A percentile compares a stretch with the other conserved stretches of the same genome.
Evolutionary conservation across 208 protist genomes (phyloP).

Genomic region (Trypanosoma cruzi): DNA sequence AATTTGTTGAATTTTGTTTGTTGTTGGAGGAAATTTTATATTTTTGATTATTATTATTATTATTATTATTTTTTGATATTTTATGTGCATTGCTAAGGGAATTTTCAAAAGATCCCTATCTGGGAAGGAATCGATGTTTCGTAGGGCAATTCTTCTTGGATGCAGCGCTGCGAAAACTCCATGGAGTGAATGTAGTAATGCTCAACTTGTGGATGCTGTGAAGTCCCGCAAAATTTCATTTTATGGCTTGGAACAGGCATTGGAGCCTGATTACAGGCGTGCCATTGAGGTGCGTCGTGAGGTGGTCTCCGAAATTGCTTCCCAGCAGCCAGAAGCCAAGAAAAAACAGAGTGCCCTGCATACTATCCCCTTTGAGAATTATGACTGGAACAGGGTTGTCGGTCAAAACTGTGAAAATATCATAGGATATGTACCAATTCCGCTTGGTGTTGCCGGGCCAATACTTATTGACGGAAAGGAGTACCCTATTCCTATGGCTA

Average conservation of each 20-base stretch:
- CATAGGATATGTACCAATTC: slow-evolving; percentile 96
- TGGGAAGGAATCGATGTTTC: slow-evolving; percentile 27
- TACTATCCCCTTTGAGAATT: slow-evolving; percentile 86
- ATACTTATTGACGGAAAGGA: slow-evolving; percentile 93
- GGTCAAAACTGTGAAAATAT: slow-evolving; percentile 97
- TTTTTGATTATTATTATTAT: slow-evolving; percentile 4
- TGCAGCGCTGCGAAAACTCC: slow-evolving; percentile 23
- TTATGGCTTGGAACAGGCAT: slow-evolving; percentile 83
- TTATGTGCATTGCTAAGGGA: not conserved
- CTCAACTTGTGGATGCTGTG: slow-evolving; percentile 77
- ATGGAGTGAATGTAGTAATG: slow-evolving; percentile 69
- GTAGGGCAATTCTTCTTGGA: slow-evolving; percentile 19
- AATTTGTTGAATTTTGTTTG: no score
- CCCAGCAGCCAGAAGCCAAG: slow-evolving; percentile 7
- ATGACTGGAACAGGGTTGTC: slow-evolving; percentile 90
- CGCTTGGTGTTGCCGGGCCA: slow-evolving; percentile 95
- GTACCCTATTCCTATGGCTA: slow-evolving; percentile 96
- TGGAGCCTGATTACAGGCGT: slow-evolving; percentile 88
- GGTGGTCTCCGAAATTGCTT: slow-evolving; percentile 50
- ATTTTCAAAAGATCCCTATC: not conserved
- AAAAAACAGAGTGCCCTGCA: slow-evolving; percentile 54
- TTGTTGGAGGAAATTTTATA: slow-evolving; percentile 3
- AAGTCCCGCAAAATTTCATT: slow-evolving; percentile 77
- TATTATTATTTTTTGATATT: not conserved
- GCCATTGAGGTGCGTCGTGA: slow-evolving; percentile 86